Conservation (phyloP, 805 yeast species). For the Jamesozyma lodderae region DNA sequence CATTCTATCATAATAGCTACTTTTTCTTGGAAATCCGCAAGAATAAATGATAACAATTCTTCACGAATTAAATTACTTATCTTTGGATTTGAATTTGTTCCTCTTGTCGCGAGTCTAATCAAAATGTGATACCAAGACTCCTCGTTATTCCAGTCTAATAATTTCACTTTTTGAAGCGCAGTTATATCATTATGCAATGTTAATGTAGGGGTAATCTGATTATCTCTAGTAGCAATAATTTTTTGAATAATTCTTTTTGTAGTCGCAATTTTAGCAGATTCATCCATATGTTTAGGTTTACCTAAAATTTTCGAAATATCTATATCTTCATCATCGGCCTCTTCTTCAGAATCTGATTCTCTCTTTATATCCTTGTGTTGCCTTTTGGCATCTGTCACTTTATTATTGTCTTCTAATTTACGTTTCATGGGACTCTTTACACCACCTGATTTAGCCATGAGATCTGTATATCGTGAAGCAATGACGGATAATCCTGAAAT, state of each 20-base stretch:
- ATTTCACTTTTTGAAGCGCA: slow-evolving; percentile 19
- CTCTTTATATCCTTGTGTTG: slow-evolving; percentile 1
- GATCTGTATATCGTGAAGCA: slow-evolving; percentile 51
- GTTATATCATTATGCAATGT: not conserved
- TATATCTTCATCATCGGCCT: slow-evolving; percentile 27
- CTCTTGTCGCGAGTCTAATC: slow-evolving; percentile 76
- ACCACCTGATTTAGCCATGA: slow-evolving; percentile 24
- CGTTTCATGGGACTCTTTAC: slow-evolving; percentile 4
- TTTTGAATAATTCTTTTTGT: slow-evolving; percentile 25
- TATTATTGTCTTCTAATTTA: not conserved
- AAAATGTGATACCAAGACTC: slow-evolving; percentile 72
- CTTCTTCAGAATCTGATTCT: slow-evolving; percentile 15
- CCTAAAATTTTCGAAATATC: slow-evolving; percentile 9
- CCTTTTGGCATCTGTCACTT: not conserved
- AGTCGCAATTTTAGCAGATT: slow-evolving; percentile 49
- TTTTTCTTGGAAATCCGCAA: slow-evolving; percentile 61
- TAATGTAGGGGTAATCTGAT: not conserved
- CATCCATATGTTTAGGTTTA: slow-evolving; percentile 42
- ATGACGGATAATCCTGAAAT: slow-evolving; percentile 63
- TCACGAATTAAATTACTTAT: slow-evolving; percentile 57
- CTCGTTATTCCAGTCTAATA: slow-evolving; percentile 48
- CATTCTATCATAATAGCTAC: slow-evolving; percentile 77
- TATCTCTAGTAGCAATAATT: slow-evolving; percentile 5
- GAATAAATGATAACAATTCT: slow-evolving; percentile 61
- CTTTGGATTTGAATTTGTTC: slow-evolving; percentile 40